Conservation (phyloP, 148 eudicot species). For the Selenicereus undatus region DNA sequence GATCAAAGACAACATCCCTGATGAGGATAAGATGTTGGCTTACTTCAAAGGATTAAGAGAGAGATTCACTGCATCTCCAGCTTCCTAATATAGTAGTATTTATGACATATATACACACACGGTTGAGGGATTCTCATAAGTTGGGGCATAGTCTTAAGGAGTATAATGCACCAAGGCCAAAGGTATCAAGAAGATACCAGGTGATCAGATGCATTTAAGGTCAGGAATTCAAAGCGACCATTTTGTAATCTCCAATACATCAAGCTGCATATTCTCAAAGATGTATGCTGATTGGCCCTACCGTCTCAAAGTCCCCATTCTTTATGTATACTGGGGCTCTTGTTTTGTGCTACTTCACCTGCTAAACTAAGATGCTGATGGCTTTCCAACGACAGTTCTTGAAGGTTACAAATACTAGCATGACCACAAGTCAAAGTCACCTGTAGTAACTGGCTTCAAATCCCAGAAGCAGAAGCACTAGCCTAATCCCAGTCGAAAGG, state of each 20-base stretch:
- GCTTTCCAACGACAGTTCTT: not conserved
- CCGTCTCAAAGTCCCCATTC: not conserved
- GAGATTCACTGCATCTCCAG: slow-evolving; percentile 14
- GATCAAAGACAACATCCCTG: slow-evolving; percentile 21
- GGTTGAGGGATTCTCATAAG: no score
- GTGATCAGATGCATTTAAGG: not conserved
- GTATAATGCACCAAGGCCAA: not conserved
- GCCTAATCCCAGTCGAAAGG: not conserved
- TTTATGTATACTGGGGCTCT: not conserved
- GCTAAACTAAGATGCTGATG: not conserved
- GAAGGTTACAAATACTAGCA: not conserved
- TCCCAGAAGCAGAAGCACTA: not conserved
- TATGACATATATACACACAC: no score
- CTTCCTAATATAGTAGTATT: not conserved
- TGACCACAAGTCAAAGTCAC: not conserved
- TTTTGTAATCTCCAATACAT: not conserved
- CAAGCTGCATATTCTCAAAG: not conserved
- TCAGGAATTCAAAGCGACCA: not conserved
- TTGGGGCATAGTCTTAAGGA: no score
- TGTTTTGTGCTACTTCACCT: not conserved
- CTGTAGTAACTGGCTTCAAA: not conserved
- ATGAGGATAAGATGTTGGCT: slow-evolving; percentile 18
- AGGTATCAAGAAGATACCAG: not conserved
- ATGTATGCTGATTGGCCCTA: not conserved
- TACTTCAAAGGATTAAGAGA: slow-evolving; percentile 27